Evolutionary conservation across 352 stramenopile genomes (phyloP), one percentile per base, ranked within the genome.

Genomic region (Plasmopara muralis): DNA sequence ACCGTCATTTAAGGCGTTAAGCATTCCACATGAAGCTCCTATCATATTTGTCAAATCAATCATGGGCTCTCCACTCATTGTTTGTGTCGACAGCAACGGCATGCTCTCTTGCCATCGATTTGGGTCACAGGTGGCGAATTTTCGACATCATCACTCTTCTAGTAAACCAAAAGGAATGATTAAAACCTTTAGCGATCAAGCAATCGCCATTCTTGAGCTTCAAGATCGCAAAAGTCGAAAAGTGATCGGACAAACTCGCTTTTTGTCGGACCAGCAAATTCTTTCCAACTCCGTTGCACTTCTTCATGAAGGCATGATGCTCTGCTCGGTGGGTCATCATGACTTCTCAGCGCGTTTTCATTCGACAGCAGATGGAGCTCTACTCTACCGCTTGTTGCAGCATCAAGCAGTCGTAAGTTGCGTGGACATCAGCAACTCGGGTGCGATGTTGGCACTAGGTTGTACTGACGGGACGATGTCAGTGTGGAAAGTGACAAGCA

Each of bases 321-420:
- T 84, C 25, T 88, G 77, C 49, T 83, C 80, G 0, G 73, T 81
- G 1, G 81, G 77, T 0, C 72, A 91, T 53, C 70, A 88, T 57
- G 81, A 91, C 29, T 89, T 78, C 29, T 90, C 81, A 0, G 81
- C 79, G 18, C 73, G 78, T 10, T 89, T 91, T 55, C 79, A 88
- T 55, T 85, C 79, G 0, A 70, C 75, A 35, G 78, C 45, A 2
- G 83, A 93, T 35, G 83, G 83, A 7, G 66, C 79, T 14, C 55
- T 92, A 42, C 53, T 86, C 6, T 86, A 88, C 64, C 76, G 77
- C 2, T 39, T 92, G 34, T 50, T 89, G 28, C 80, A 92, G 55
- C 81, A 91, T 61, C 72, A 74, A 48, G 70, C 75, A 5, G 64
- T 86, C 13, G 79, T 92, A 16, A 83, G 71, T 15, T 91, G 79